These are phyloP conservation scores for Clarireedia hainanense DNA, from an alignment of 2,329 filamentous ascomycete genomes.

Conservation along the genomic window DNA sequence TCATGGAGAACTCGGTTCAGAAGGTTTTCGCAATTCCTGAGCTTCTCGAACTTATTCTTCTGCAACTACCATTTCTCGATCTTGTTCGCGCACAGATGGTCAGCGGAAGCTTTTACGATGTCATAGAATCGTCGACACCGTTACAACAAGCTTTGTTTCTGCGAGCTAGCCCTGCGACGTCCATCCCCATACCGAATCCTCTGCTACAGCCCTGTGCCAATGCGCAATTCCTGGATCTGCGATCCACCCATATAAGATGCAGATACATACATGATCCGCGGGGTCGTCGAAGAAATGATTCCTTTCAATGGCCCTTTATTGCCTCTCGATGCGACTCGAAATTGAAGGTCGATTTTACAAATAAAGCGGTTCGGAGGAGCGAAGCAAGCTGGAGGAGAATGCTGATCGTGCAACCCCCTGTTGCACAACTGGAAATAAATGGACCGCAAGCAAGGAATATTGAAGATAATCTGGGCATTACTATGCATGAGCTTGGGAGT, in stretches of 20 bases:
- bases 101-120: not conserved
- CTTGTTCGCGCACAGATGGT: conserved; percentile 8
- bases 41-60: conserved; percentile 4
- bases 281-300: not conserved
- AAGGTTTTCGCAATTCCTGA: conserved; percentile 5
- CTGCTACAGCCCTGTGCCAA: conserved; percentile 1
- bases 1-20: not conserved
- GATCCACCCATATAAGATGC: not conserved
- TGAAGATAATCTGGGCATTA: not conserved
- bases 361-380: not conserved
- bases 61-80: conserved; percentile 3
- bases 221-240: conserved; percentile 5
- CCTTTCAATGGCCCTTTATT: not conserved
- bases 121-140: conserved; percentile 3
- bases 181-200: conserved; percentile 2
- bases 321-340: not conserved
- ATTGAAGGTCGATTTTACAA: not conserved
- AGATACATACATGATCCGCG: not conserved
- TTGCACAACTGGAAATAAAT: not conserved
- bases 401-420: conserved; percentile 5
- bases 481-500: conserved; percentile 1
- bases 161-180: not conserved
- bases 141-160: conserved; percentile 2
- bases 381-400: conserved; percentile 3
- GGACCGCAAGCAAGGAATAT: not conserved